phyloP scores from a whole-genome alignment of 164 flowering plant genomes.

The Aristolochia californica region DNA sequence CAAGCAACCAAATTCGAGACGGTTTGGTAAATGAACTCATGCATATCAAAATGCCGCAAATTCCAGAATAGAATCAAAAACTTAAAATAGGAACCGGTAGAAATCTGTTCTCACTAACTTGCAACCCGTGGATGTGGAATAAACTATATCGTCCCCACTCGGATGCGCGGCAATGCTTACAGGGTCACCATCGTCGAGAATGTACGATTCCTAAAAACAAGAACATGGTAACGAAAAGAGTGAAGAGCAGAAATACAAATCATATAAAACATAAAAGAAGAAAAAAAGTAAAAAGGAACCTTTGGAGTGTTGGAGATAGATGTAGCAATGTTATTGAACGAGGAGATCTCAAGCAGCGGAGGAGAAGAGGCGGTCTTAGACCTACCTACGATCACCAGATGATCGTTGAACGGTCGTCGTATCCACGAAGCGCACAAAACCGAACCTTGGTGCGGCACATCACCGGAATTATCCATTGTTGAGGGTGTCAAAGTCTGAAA shows the following conservation, averaged over 20 bases:
- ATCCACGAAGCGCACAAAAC: conserved; percentile 70
- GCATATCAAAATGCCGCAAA: neutral
- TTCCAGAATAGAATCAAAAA: neutral
- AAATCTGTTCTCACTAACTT: conserved; percentile 29
- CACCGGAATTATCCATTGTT: no score
- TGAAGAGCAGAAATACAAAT: neutral
- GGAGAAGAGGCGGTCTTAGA: conserved; percentile 26
- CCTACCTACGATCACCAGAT: conserved; percentile 46
- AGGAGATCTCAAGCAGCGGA: conserved; percentile 54
- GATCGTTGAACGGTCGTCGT: conserved; percentile 66
- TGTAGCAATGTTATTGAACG: conserved; percentile 45
- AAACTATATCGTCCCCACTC: conserved; percentile 66
- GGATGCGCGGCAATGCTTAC: conserved; percentile 73
- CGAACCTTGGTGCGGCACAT: no score
- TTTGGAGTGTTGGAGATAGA: conserved; percentile 66
- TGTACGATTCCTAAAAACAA: conserved; percentile 36
- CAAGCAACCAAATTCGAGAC: neutral
- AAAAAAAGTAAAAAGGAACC: conserved; percentile 28
- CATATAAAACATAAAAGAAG: neutral
- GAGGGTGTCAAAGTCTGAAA: no score
- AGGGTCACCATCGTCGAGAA: conserved; percentile 54
- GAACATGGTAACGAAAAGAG: conserved; percentile 3
- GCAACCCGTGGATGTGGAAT: conserved; percentile 67
- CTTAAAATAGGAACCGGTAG: neutral
- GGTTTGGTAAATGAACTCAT: neutral